These are phyloP conservation scores for Saitozyma sp. DNA, from an alignment of 768 basidiomycete genomes.

Conservation along the genomic window DNA sequence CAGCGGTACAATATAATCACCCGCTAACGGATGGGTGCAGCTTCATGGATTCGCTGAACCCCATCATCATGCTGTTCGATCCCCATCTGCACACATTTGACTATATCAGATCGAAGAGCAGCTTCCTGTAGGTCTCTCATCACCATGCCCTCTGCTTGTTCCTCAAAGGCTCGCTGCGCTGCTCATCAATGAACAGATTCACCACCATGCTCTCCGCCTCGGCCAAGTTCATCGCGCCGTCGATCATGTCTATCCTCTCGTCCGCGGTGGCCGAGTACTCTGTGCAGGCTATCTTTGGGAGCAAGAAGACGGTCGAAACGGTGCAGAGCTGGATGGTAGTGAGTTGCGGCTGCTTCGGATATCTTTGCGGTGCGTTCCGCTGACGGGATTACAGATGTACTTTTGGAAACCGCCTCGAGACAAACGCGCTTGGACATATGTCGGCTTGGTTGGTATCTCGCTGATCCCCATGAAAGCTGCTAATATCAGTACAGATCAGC, in stretches of 20 bases:
- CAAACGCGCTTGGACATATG: slow-evolving; percentile 23
- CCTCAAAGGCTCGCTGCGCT: neutral
- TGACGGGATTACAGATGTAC: slow-evolving; percentile 8
- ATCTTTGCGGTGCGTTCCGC: no score
- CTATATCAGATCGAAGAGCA: slow-evolving; percentile 75
- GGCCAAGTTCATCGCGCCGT: slow-evolving; percentile 17
- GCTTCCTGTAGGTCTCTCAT: slow-evolving; percentile 61
- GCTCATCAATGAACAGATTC: slow-evolving; percentile 9
- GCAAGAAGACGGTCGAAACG: slow-evolving; percentile 6
- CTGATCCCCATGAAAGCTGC: neutral
- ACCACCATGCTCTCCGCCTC: slow-evolving; percentile 14
- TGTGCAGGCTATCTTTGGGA: slow-evolving; percentile 14
- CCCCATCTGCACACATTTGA: slow-evolving; percentile 75
- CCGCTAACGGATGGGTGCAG: slow-evolving; percentile 4
- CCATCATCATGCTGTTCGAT: slow-evolving; percentile 86
- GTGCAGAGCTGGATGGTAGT: slow-evolving; percentile 25
- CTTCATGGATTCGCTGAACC: slow-evolving; percentile 79
- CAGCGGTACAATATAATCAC: no score
- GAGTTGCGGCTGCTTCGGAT: neutral
- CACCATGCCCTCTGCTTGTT: no score
- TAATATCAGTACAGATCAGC: slow-evolving; percentile 1
- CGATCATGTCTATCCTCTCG: slow-evolving; percentile 3
- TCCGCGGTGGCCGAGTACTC: slow-evolving; percentile 10
- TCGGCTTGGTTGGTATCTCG: slow-evolving; percentile 11
- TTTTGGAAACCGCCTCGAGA: slow-evolving; percentile 21